Evolutionary conservation across 176 grass and related monocot species (phyloP).

Genomic region (Areca catechu): DNA sequence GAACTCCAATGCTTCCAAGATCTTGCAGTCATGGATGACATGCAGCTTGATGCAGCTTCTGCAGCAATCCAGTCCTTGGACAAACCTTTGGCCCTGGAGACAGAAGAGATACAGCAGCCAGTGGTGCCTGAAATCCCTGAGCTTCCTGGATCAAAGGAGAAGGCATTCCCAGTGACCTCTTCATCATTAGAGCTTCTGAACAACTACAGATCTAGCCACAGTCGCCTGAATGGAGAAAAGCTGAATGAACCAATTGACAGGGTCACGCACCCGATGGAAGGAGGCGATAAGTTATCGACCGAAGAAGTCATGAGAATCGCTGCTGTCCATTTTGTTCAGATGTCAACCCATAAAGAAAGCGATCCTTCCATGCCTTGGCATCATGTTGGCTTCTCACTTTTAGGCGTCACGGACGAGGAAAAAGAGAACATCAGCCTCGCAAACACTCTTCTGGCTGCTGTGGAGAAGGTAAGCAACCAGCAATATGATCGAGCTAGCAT

Average conservation of each 20-base stretch:
- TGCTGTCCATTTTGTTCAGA: not conserved
- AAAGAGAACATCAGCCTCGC: not conserved
- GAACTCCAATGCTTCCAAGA: conserved; percentile 1
- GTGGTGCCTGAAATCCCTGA: no score
- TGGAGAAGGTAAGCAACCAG: conserved; percentile 1
- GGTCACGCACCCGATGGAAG: not conserved
- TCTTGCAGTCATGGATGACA: not conserved
- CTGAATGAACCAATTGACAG: not conserved
- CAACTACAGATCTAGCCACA: no score
- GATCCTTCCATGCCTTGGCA: not conserved
- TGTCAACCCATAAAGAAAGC: not conserved
- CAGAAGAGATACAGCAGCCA: not conserved
- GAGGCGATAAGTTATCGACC: not conserved
- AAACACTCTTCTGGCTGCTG: not conserved
- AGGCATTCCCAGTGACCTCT: no score
- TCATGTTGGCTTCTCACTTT: no score
- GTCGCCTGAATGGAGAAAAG: no score
- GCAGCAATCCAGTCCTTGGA: not conserved
- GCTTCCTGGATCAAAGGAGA: no score
- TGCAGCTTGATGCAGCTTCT: not conserved
- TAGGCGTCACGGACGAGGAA: no score
- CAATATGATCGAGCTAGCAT: not conserved
- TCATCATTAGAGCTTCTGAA: no score
- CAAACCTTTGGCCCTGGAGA: not conserved
- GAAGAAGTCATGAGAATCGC: conserved; percentile 5